These are phyloP conservation scores for Fusarium sororula DNA, from an alignment of 2,329 filamentous ascomycete species.

Conservation along the genomic window DNA sequence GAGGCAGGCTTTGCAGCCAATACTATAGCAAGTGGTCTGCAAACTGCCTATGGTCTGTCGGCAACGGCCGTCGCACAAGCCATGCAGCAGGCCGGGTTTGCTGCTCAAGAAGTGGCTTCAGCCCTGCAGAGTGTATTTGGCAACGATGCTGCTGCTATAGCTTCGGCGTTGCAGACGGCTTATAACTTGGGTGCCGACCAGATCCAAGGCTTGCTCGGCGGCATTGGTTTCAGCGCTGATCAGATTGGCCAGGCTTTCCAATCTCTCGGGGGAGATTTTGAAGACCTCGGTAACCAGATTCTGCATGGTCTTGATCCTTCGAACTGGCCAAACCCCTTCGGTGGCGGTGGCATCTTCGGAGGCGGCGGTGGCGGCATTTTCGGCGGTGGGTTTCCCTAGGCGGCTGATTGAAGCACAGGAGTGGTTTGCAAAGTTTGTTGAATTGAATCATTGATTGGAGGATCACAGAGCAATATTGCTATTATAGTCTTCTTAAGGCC, in stretches of 20 bases:
- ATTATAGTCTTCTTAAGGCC: accelerated
- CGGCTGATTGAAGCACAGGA: background rate
- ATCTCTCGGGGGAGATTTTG: background rate
- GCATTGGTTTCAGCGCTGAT: background rate
- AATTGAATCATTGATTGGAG: no score
- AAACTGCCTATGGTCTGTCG: background rate
- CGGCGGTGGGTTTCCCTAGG: background rate
- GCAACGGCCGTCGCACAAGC: background rate
- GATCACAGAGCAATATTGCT: background rate
- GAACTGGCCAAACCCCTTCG: background rate
- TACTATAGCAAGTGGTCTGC: background rate
- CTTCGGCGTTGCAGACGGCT: background rate
- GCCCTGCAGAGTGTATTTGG: background rate
- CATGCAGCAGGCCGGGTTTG: background rate
- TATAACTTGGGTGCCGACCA: background rate
- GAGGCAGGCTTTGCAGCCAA: background rate
- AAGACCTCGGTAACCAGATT: background rate
- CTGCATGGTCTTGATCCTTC: background rate
- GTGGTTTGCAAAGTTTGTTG: background rate
- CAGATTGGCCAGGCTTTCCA: background rate
- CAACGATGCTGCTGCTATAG: background rate
- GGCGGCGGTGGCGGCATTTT: background rate
- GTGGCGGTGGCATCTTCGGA: background rate
- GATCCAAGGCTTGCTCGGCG: background rate
- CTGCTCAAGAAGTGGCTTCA: background rate